Percentiles rank a stretch among this genome's conserved stretches.
Evolutionary conservation across 106 monocot genomes (phyloP).

Genomic region (Dendrobium chrysotoxum): DNA sequence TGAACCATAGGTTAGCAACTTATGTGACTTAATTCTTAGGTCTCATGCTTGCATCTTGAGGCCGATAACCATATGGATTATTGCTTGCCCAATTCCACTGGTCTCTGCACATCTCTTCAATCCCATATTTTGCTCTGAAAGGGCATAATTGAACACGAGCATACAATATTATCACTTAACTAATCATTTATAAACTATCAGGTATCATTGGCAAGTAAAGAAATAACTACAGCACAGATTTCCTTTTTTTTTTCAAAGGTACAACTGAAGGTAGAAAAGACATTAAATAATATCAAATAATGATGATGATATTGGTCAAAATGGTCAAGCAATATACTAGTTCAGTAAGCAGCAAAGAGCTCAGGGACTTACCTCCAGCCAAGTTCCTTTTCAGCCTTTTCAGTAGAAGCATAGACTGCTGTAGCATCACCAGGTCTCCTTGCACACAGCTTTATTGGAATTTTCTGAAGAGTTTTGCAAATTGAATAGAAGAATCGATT

Average conservation of each 20-base stretch:
- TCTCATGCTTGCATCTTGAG: constrained; percentile 1
- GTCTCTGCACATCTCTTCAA: constrained; percentile 58
- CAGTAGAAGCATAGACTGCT: constrained; percentile 69
- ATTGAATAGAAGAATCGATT: neutral
- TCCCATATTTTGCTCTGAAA: constrained; percentile 50
- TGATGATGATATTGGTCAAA: neutral
- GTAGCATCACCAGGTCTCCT: constrained; percentile 80
- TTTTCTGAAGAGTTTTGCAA: constrained; percentile 40
- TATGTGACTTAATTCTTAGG: too few relatives aligned
- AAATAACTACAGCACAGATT: too few relatives aligned
- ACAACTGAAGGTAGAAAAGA: neutral
- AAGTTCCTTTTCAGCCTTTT: constrained; percentile 67
- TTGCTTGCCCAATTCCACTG: constrained; percentile 63
- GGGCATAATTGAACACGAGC: neutral
- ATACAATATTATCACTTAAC: neutral
- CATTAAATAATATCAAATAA: neutral
- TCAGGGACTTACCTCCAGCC: constrained; percentile 61
- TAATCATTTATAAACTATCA: neutral
- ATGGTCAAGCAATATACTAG: neutral
- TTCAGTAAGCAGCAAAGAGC: neutral
- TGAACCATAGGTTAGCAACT: too few relatives aligned
- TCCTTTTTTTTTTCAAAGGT: neutral
- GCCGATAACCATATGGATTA: constrained; percentile 38
- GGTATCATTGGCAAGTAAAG: too few relatives aligned
- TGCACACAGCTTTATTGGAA: constrained; percentile 66